Percentiles rank a stretch among this genome's conserved stretches.
Conservation (phyloP, 768 basidiomycete species). For the Boletellus sp. region DNA sequence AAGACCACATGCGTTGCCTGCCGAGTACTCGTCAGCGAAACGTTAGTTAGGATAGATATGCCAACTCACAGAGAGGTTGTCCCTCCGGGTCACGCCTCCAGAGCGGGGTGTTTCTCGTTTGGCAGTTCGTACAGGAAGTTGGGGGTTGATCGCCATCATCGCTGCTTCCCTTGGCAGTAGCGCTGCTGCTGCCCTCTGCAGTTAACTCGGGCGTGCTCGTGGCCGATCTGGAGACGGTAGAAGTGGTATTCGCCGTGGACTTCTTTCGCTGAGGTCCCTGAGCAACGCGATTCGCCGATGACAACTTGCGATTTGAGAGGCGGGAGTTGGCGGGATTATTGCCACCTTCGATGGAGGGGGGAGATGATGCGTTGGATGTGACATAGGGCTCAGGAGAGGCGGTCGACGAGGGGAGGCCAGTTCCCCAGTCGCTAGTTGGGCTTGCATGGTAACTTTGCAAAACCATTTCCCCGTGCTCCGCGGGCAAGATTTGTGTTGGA, state of each 20-base stretch:
- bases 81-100: slow-evolving; percentile 94
- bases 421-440: slow-evolving; percentile 82
- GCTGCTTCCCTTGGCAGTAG: slow-evolving; percentile 38
- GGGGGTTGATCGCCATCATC: slow-evolving; percentile 71
- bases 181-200: slow-evolving; percentile 28
- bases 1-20: slow-evolving; percentile 88
- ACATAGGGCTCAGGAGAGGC: slow-evolving; percentile 76
- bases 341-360: slow-evolving; percentile 59
- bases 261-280: slow-evolving; percentile 57
- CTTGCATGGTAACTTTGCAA: slow-evolving; percentile 63
- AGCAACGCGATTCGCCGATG: slow-evolving; percentile 57
- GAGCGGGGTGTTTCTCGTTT: slow-evolving; percentile 91
- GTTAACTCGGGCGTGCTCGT: slow-evolving; percentile 65
- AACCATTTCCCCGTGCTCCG: slow-evolving; percentile 38
- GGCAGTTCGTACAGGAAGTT: slow-evolving; percentile 91
- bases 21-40: slow-evolving; percentile 13
- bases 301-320: slow-evolving; percentile 53
- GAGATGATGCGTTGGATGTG: slow-evolving; percentile 67
- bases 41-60: slow-evolving; percentile 6
- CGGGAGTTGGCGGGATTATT: slow-evolving; percentile 28
- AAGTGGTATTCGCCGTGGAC: slow-evolving; percentile 28
- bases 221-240: slow-evolving; percentile 45
- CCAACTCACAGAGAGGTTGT: slow-evolving; percentile 76
- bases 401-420: slow-evolving; percentile 63
- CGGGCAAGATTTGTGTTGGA: slow-evolving; percentile 80